phyloP scores from a whole-genome alignment of 2,329 filamentous ascomycete species.

The Neonectria faginata region DNA sequence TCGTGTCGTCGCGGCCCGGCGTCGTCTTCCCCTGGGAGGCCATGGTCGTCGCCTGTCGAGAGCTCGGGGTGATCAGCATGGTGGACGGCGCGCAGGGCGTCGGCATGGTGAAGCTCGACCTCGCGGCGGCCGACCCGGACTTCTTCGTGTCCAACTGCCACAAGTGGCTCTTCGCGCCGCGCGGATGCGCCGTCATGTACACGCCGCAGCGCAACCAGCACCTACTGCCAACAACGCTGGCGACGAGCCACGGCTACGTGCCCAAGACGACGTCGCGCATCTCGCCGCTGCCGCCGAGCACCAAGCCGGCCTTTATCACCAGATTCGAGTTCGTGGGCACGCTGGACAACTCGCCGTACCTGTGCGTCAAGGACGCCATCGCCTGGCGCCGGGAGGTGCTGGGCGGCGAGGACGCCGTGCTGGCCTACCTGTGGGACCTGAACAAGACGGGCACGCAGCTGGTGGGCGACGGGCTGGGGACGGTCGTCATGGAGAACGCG shows the following conservation, averaged over 20 bases:
- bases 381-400: conserved; percentile 75
- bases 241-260: conserved; percentile 83
- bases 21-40: conserved; percentile 82
- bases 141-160: conserved; percentile 91
- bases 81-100: conserved; percentile 89
- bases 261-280: conserved; percentile 52
- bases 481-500: conserved; percentile 76
- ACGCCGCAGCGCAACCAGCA: conserved; percentile 81
- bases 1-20: conserved; percentile 82
- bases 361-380: conserved; percentile 78
- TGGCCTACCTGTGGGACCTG: conserved; percentile 71
- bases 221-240: conserved; percentile 78
- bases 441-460: conserved; percentile 72
- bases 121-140: conserved; percentile 77
- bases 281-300: conserved; percentile 57
- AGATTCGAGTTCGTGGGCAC: conserved; percentile 85
- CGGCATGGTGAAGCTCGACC: conserved; percentile 80
- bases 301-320: conserved; percentile 70
- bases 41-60: conserved; percentile 72
- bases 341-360: conserved; percentile 76
- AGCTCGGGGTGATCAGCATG: conserved; percentile 76
- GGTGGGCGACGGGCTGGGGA: conserved; percentile 74
- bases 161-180: conserved; percentile 89
- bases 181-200: conserved; percentile 84
- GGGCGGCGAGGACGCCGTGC: conserved; percentile 79